Conservation (phyloP, 1,284 basidiomycete genomes). For the Leccinum subspadiceum region DNA sequence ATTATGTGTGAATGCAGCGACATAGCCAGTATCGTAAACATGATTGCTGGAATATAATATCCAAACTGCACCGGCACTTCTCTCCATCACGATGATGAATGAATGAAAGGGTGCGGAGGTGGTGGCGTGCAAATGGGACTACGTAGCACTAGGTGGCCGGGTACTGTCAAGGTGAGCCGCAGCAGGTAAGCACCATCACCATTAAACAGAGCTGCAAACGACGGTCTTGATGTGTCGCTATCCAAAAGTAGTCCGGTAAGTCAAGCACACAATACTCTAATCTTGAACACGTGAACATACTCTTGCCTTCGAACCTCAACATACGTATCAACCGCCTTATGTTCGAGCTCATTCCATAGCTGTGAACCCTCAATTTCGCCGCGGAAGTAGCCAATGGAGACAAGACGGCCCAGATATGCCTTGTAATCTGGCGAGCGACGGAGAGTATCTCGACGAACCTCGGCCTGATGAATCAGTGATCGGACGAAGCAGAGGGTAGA, state of each 20-base stretch:
- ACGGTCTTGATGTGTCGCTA: constrained; percentile 60
- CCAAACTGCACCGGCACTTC: too few relatives aligned
- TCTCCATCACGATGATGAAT: too few relatives aligned
- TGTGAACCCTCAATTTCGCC: constrained; percentile 74
- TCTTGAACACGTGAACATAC: constrained; percentile 42
- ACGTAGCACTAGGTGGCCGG: too few relatives aligned
- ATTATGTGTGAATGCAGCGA: too few relatives aligned
- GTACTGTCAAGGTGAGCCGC: too few relatives aligned
- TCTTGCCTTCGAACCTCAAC: constrained; percentile 61
- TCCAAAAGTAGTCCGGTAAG: constrained; percentile 6
- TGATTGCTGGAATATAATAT: too few relatives aligned
- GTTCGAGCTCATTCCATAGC: constrained; percentile 72
- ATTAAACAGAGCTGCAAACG: constrained; percentile 74
- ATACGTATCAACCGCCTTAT: constrained; percentile 67
- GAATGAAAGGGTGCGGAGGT: too few relatives aligned
- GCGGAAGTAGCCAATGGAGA: constrained; percentile 70
- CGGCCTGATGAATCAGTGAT: constrained; percentile 38
- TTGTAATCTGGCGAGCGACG: constrained; percentile 61
- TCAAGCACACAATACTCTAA: neutral
- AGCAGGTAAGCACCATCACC: neutral
- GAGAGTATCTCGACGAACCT: constrained; percentile 66
- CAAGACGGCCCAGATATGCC: constrained; percentile 66
- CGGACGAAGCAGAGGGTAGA: neutral
- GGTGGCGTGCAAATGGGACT: too few relatives aligned
- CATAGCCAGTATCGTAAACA: too few relatives aligned